Conservation (phyloP, 2,329 filamentous ascomycete genomes). For the Leptographium flavum region DNA sequence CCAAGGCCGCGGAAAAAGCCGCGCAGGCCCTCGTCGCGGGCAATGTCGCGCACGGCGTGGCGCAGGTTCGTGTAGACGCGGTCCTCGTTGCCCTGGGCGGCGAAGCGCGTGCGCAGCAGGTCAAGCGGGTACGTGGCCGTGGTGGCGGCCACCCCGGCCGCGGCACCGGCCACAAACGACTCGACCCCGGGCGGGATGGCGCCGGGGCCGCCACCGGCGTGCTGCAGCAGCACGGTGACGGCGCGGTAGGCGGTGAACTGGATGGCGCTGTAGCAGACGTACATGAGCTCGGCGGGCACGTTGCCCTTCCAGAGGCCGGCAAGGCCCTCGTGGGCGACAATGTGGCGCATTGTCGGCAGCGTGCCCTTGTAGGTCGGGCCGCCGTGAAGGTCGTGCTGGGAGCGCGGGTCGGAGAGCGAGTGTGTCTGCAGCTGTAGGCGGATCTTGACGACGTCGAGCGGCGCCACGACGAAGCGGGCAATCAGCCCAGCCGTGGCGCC, state of each 20-base stretch:
- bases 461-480: constrained; percentile 85
- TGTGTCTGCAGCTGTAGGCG: constrained; percentile 87
- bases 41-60: constrained; percentile 58
- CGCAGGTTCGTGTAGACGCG: constrained; percentile 64
- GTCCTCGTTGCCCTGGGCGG: constrained; percentile 67
- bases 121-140: constrained; percentile 83
- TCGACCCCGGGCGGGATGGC: constrained; percentile 52
- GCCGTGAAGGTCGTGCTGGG: constrained; percentile 32
- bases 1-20: constrained; percentile 84
- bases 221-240: constrained; percentile 51
- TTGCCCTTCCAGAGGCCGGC: constrained; percentile 95
- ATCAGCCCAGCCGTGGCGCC: constrained; percentile 64
- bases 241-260: constrained; percentile 86
- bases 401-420: constrained; percentile 61
- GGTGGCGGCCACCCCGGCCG: constrained; percentile 71
- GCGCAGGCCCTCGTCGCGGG: constrained; percentile 52
- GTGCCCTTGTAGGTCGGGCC: constrained; percentile 58
- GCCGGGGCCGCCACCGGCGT: constrained; percentile 18
- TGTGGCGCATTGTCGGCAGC: constrained; percentile 58
- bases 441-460: constrained; percentile 96
- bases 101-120: constrained; percentile 83
- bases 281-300: constrained; percentile 85
- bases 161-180: constrained; percentile 71
- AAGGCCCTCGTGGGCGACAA: constrained; percentile 68
- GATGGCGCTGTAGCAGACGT: constrained; percentile 75